These are phyloP conservation scores for Waltergamsia citrina DNA, from an alignment of 2,329 filamentous ascomycete species.

Conservation along the genomic window DNA sequence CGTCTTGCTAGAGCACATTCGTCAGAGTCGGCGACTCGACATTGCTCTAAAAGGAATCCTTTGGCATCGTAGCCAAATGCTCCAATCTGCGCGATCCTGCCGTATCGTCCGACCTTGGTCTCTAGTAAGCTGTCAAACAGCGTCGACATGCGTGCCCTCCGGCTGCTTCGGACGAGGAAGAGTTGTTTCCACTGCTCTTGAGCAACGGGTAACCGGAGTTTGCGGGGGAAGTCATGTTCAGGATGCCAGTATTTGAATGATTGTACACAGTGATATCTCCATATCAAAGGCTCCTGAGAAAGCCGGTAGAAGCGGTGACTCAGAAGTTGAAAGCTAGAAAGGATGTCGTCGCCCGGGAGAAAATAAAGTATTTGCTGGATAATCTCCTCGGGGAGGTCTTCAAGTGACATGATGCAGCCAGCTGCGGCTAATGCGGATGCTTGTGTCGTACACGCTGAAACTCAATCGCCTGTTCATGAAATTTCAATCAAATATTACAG, in stretches of 20 bases:
- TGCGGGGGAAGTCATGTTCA: constrained; percentile 49
- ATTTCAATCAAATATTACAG: no score
- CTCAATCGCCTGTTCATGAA: no score
- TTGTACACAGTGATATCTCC: constrained; percentile 64
- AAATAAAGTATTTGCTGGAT: constrained; percentile 68
- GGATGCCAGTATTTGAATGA: constrained; percentile 69
- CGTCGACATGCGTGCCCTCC: constrained; percentile 39
- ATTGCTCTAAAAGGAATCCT: constrained; percentile 66
- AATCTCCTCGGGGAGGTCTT: constrained; percentile 69
- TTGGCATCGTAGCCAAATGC: constrained; percentile 78
- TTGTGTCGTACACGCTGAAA: no score
- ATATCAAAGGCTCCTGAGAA: constrained; percentile 64
- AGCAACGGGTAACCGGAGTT: constrained; percentile 40
- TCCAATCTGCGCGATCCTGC: constrained; percentile 62
- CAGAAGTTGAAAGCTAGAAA: constrained; percentile 38
- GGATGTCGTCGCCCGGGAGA: constrained; percentile 43
- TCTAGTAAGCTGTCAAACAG: constrained; percentile 60
- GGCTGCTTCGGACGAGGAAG: constrained; percentile 45
- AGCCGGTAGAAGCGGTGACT: constrained; percentile 57
- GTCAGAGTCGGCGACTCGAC: constrained; percentile 43
- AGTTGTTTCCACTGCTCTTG: constrained; percentile 66
- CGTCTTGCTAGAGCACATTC: constrained; percentile 72
- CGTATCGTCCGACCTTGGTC: constrained; percentile 61
- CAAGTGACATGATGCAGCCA: constrained; percentile 25
- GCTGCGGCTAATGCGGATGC: neutral